Conservation (phyloP, 2,329 filamentous ascomycete species). For the Sclerotinia trifoliorum region DNA sequence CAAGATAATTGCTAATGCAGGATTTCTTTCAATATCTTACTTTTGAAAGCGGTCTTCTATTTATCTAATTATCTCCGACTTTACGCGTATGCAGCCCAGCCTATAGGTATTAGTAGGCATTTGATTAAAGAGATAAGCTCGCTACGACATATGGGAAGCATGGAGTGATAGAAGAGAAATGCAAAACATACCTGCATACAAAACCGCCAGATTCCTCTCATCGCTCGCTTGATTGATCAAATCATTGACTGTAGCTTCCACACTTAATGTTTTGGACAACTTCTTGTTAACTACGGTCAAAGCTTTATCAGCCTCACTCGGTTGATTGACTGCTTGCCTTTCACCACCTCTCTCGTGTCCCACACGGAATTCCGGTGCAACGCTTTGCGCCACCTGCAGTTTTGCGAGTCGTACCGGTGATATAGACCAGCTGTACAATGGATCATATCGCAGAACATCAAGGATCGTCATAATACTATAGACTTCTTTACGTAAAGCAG, state of each 20-base stretch:
- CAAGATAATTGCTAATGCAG: no score
- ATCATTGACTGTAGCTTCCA: constrained; percentile 93
- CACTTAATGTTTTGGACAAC: constrained; percentile 87
- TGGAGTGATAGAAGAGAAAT: background rate
- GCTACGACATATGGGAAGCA: background rate
- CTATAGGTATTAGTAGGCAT: constrained; percentile 35
- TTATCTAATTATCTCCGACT: background rate
- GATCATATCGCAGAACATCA: constrained; percentile 97
- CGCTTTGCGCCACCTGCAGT: constrained; percentile 60
- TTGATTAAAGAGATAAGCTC: background rate
- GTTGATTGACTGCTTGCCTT: constrained; percentile 52
- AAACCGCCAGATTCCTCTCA: constrained; percentile 83
- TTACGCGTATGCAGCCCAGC: constrained; percentile 52
- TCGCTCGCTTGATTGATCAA: constrained; percentile 95
- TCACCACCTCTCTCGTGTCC: constrained; percentile 36
- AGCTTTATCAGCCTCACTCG: constrained; percentile 84
- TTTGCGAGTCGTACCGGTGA: constrained; percentile 66
- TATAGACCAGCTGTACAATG: constrained; percentile 92
- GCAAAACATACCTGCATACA: constrained; percentile 62
- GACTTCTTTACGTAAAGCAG: constrained; percentile 89
- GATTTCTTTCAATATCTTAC: background rate
- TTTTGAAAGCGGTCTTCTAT: background rate
- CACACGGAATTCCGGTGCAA: constrained; percentile 31
- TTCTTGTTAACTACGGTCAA: constrained; percentile 95
- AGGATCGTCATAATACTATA: constrained; percentile 99